Conservation (phyloP, 1,284 basidiomycete genomes). For the Heterobasidion annosum region DNA sequence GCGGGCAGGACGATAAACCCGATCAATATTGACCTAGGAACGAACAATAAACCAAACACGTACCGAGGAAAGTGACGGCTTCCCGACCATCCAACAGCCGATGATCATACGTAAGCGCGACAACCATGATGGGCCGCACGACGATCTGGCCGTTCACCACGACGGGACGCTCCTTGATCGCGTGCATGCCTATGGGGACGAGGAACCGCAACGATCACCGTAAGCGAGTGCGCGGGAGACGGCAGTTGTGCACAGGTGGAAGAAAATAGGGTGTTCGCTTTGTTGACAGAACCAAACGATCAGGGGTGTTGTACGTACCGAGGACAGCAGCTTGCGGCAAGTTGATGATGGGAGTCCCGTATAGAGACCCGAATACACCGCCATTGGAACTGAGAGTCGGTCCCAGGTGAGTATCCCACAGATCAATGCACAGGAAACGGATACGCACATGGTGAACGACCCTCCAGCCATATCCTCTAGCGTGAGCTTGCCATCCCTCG, state of each 20-base stretch:
- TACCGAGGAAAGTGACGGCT: conserved; percentile 95
- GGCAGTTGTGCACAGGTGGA: neutral
- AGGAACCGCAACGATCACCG: neutral
- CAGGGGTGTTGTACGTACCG: conserved; percentile 32
- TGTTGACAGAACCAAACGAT: no score
- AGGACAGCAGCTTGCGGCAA: conserved; percentile 92
- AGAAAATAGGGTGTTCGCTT: neutral
- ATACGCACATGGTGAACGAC: conserved; percentile 88
- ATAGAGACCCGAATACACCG: conserved; percentile 95
- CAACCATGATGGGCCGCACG: conserved; percentile 94
- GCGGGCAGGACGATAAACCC: conserved; percentile 1
- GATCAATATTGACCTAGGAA: conserved; percentile 5
- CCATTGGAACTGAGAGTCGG: conserved; percentile 78
- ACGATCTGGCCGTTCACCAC: conserved; percentile 94
- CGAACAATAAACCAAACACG: conserved; percentile 21
- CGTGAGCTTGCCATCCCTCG: conserved; percentile 89
- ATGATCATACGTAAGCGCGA: conserved; percentile 95
- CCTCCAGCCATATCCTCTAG: conserved; percentile 97
- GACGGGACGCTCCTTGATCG: conserved; percentile 91
- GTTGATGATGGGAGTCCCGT: conserved; percentile 97
- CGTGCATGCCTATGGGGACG: conserved; percentile 70
- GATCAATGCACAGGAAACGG: neutral
- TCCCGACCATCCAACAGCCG: conserved; percentile 93
- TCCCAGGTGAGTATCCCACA: neutral
- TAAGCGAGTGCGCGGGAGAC: neutral